phyloP scores from a whole-genome alignment of 2,329 filamentous ascomycete genomes.

The Alternaria arbusti region DNA sequence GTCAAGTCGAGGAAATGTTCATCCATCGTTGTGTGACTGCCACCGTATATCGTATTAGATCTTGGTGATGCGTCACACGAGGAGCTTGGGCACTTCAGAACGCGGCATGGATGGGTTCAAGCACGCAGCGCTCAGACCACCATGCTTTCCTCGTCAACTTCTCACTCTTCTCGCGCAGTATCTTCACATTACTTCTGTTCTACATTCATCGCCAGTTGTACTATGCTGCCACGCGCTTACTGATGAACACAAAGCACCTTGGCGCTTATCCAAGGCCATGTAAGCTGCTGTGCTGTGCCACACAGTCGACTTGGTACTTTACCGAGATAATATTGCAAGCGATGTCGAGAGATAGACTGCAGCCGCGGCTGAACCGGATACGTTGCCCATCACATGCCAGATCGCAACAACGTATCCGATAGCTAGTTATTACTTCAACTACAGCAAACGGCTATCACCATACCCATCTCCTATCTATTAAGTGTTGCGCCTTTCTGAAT shows the following conservation, averaged over 20 bases:
- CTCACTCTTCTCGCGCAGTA: background rate
- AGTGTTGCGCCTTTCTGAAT: no score
- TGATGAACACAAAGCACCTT: background rate
- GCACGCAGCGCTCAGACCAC: background rate
- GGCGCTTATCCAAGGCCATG: background rate
- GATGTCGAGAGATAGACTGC: background rate
- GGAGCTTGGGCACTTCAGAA: no score
- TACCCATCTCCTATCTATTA: background rate
- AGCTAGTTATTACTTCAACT: background rate
- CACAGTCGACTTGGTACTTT: background rate
- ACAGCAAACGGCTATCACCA: background rate
- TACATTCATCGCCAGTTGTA: background rate
- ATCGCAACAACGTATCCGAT: background rate
- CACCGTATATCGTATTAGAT: no score
- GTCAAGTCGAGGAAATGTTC: no score
- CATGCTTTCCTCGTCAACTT: background rate
- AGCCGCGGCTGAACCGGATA: background rate
- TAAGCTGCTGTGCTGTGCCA: background rate
- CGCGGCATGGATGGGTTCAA: background rate
- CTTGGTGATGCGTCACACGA: no score
- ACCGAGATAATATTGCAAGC: background rate
- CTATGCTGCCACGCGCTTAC: fast-evolving
- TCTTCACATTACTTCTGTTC: background rate
- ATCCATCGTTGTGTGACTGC: background rate
- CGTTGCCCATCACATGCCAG: background rate